Evolutionary conservation across 352 stramenopile species (phyloP).

Genomic region (Phytophthora pini): DNA sequence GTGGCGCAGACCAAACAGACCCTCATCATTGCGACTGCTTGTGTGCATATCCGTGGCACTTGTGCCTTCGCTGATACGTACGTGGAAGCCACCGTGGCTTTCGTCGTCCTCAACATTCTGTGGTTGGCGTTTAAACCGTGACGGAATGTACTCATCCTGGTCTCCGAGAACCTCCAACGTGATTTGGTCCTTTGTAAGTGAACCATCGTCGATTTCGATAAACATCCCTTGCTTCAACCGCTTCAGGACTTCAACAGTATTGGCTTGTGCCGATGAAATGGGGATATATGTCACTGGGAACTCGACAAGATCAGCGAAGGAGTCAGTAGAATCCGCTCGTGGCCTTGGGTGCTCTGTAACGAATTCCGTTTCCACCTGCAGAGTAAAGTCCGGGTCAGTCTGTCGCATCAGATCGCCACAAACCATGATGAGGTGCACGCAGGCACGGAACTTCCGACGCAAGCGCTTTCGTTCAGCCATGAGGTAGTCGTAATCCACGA

Average conservation of each 20-base stretch:
- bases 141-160: conserved; percentile 62
- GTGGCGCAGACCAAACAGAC: conserved; percentile 61
- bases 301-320: conserved; percentile 54
- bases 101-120: conserved; percentile 3
- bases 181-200: conserved; percentile 81
- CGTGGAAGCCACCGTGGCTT: conserved; percentile 38
- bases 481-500: conserved; percentile 80
- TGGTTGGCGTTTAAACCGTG: conserved; percentile 42
- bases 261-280: conserved; percentile 55
- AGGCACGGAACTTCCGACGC: conserved; percentile 63
- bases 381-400: conserved; percentile 57
- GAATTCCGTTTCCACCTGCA: conserved; percentile 38
- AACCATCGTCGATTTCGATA: conserved; percentile 80
- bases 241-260: conserved; percentile 64
- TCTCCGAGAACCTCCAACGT: conserved; percentile 75
- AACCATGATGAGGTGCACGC: conserved; percentile 60
- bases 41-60: conserved; percentile 26
- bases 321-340: conserved; percentile 50
- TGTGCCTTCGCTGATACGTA: conserved; percentile 54
- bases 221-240: conserved; percentile 57
- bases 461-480: conserved; percentile 72
- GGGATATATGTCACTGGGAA: conserved; percentile 78
- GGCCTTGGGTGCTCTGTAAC: conserved; percentile 34
- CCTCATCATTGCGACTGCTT: conserved; percentile 15
- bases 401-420: conserved; percentile 59